These are phyloP conservation scores for Colletotrichum simmondsii DNA, from an alignment of 2,329 filamentous ascomycete species.

Conservation along the genomic window DNA sequence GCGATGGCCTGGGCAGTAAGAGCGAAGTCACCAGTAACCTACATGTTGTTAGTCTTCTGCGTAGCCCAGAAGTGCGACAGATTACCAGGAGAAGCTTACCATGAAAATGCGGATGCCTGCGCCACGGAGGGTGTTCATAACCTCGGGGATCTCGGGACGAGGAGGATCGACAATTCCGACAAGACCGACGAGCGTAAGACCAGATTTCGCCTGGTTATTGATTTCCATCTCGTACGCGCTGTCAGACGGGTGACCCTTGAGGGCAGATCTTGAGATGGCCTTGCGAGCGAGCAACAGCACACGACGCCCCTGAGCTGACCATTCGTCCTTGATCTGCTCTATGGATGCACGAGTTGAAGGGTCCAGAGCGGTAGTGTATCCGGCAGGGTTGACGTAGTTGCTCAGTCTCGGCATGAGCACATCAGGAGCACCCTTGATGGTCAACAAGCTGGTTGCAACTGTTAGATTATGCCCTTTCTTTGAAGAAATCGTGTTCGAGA, in stretches of 20 bases:
- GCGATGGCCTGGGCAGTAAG: conserved; percentile 81
- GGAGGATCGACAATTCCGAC: conserved; percentile 84
- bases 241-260: conserved; percentile 19
- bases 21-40: conserved; percentile 81
- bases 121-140: conserved; percentile 72
- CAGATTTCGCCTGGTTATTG: conserved; percentile 61
- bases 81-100: conserved; percentile 55
- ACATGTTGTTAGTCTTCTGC: background rate
- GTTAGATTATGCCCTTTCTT: background rate
- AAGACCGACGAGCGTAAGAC: conserved; percentile 77
- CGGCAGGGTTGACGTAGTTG: conserved; percentile 65
- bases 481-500: background rate
- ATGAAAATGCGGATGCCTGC: conserved; percentile 83
- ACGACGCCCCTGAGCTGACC: conserved; percentile 75
- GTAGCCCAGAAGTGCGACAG: background rate
- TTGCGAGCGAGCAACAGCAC: conserved; percentile 76
- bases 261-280: conserved; percentile 51
- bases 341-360: conserved; percentile 55
- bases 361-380: conserved; percentile 62
- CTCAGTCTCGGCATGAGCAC: conserved; percentile 74
- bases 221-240: conserved; percentile 66
- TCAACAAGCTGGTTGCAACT: conserved; percentile 60
- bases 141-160: conserved; percentile 75
- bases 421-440: conserved; percentile 85
- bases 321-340: conserved; percentile 72